These are phyloP conservation scores for Stipa capillata DNA, from an alignment of 176 grass and related monocot species.

Conservation along the genomic window DNA sequence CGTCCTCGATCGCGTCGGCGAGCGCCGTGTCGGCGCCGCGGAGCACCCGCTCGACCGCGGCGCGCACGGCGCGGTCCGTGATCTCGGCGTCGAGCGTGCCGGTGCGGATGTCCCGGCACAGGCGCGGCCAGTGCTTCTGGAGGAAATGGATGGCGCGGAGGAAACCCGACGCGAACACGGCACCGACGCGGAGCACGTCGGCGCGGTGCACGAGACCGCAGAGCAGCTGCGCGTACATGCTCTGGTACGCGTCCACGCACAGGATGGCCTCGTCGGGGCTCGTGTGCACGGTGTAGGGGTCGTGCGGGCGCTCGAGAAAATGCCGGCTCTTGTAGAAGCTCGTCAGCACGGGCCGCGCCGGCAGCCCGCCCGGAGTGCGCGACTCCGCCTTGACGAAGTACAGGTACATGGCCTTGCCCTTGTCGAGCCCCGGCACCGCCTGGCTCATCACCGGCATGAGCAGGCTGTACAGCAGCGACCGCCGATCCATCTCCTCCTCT, in stretches of 20 bases:
- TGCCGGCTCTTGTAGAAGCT: conserved; percentile 69
- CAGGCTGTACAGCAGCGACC: conserved; percentile 38
- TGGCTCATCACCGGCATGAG: conserved; percentile 64
- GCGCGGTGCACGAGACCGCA: conserved; percentile 58
- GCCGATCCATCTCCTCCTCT: conserved; percentile 52
- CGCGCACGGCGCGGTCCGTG: conserved; percentile 36
- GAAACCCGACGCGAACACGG: conserved; percentile 51
- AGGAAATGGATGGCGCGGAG: conserved; percentile 57
- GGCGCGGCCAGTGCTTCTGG: conserved; percentile 44
- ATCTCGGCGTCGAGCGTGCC: conserved; percentile 27
- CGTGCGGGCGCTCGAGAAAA: conserved; percentile 39
- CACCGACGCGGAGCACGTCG: conserved; percentile 53
- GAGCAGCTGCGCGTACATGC: conserved; percentile 72
- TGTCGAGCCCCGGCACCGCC: conserved; percentile 42
- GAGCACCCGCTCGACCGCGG: conserved; percentile 29
- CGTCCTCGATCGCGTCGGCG: conserved; percentile 48
- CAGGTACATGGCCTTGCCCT: conserved; percentile 65
- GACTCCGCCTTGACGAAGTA: conserved; percentile 65
- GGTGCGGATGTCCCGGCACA: conserved; percentile 40
- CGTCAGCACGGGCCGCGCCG: conserved; percentile 49
- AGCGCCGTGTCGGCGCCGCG: conserved; percentile 38
- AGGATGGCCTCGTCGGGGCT: conserved; percentile 60
- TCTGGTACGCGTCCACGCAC: conserved; percentile 59
- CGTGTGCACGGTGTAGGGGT: conserved; percentile 56
- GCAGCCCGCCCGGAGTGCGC: conserved; percentile 40